Percentiles rank a stretch among this genome's conserved stretches.
Conservation (phyloP, 2,329 filamentous ascomycete genomes). For the Botryosphaeria dothidea region DNA sequence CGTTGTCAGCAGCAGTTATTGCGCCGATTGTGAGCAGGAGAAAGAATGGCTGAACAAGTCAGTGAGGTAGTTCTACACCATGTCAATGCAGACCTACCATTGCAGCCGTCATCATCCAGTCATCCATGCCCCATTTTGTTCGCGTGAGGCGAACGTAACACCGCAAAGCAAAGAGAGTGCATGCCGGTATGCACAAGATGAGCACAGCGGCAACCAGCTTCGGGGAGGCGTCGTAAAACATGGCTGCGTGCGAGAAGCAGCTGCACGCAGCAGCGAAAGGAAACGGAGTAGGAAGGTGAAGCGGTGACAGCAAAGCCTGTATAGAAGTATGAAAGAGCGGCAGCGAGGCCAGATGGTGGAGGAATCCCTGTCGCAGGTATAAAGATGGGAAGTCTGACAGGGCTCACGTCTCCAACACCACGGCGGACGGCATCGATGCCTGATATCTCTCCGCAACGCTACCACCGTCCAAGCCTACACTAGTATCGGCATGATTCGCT, state of each 20-base stretch:
- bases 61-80: neutral
- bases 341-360: neutral
- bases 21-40: conserved; percentile 30
- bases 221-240: neutral
- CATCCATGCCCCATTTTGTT: conserved; percentile 31
- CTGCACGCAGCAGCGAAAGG: neutral
- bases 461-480: neutral
- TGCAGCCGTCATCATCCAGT: conserved; percentile 28
- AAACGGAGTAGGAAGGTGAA: neutral
- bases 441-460: neutral
- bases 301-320: neutral
- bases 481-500: neutral
- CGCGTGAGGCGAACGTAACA: conserved; percentile 24
- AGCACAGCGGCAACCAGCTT: neutral
- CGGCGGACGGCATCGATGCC: neutral
- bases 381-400: neutral
- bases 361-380: neutral
- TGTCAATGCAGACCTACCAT: conserved; percentile 13
- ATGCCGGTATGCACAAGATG: conserved; percentile 17
- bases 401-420: neutral
- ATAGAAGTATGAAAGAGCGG: neutral
- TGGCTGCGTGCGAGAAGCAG: neutral
- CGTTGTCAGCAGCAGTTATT: conserved; percentile 31
- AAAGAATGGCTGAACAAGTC: conserved; percentile 26
- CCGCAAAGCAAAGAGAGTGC: conserved; percentile 24